Evolutionary conservation across 2,329 filamentous ascomycete species (phyloP).

Genomic region (Diplodia scrobiculata): DNA sequence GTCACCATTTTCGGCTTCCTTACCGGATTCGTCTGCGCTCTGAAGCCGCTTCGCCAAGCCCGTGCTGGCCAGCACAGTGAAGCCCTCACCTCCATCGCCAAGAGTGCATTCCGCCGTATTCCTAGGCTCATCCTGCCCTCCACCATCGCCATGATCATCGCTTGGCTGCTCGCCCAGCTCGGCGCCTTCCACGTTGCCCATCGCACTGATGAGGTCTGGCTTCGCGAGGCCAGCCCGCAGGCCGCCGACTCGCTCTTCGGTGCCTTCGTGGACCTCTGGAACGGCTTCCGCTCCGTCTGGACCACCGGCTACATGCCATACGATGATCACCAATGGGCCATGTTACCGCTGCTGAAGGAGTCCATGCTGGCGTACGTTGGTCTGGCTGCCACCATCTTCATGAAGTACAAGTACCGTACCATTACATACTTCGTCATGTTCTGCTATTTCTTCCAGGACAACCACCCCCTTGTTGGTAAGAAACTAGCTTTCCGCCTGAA

Average conservation of each 20-base stretch:
- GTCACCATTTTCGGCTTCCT: conserved; percentile 61
- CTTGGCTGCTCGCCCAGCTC: conserved; percentile 54
- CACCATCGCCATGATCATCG: conserved; percentile 55
- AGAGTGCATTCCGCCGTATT: conserved; percentile 58
- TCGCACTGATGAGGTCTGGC: conserved; percentile 55
- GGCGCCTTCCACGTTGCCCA: conserved; percentile 54
- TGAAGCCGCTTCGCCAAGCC: conserved; percentile 57
- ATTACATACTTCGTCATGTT: conserved; percentile 52
- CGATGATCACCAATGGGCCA: conserved; percentile 60
- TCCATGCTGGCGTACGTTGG: conserved; percentile 56
- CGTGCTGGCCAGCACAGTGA: conserved; percentile 50
- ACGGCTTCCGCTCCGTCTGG: conserved; percentile 54
- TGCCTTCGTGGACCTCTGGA: conserved; percentile 51
- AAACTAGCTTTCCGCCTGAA: no score
- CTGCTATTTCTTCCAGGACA: conserved; percentile 55
- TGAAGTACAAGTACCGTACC: conserved; percentile 53
- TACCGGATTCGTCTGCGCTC: conserved; percentile 59
- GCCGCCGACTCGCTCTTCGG: conserved; percentile 49
- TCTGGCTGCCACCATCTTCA: conserved; percentile 52
- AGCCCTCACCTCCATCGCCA: conserved; percentile 54
- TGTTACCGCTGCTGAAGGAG: conserved; percentile 54
- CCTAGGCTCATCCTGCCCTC: conserved; percentile 57
- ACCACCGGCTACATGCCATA: conserved; percentile 56
- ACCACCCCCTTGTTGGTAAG: conserved; percentile 51
- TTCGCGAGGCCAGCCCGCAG: conserved; percentile 54